These are phyloP conservation scores for Russula vinacea DNA, from an alignment of 768 basidiomycete genomes.

Conservation along the genomic window DNA sequence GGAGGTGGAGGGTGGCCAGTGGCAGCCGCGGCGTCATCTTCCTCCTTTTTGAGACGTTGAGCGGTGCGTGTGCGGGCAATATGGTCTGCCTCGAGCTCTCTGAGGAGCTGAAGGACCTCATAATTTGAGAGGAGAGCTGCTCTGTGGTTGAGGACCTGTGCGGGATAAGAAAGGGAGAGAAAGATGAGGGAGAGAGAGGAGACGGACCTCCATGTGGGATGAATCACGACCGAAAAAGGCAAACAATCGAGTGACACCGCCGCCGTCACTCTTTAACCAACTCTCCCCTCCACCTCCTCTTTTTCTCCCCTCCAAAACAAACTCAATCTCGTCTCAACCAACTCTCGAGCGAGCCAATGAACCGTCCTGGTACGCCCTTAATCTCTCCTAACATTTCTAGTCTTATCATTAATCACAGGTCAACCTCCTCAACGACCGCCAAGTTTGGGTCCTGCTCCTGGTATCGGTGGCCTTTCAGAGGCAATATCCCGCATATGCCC, in stretches of 20 bases:
- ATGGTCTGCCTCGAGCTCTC: constrained; percentile 72
- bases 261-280: neutral
- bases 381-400: neutral
- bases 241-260: constrained; percentile 16
- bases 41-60: constrained; percentile 72
- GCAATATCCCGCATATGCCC: constrained; percentile 51
- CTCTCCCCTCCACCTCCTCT: neutral
- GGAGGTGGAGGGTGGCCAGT: constrained; percentile 38
- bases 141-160: constrained; percentile 64
- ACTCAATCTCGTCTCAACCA: neutral
- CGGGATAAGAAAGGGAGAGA: neutral
- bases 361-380: constrained; percentile 37
- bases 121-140: constrained; percentile 84
- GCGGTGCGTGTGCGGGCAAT: constrained; percentile 66
- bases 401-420: constrained; percentile 43
- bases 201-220: constrained; percentile 24
- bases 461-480: constrained; percentile 60
- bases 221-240: constrained; percentile 18
- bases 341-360: constrained; percentile 32
- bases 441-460: constrained; percentile 63
- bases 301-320: neutral
- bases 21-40: constrained; percentile 43
- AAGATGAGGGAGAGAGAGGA: neutral
- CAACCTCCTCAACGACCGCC: constrained; percentile 82
- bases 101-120: constrained; percentile 78